A percentile compares a stretch with the other conserved stretches of the same genome.
phyloP scores from a whole-genome alignment of 2,329 filamentous ascomycete genomes.

The Bipolaris zeicola region DNA sequence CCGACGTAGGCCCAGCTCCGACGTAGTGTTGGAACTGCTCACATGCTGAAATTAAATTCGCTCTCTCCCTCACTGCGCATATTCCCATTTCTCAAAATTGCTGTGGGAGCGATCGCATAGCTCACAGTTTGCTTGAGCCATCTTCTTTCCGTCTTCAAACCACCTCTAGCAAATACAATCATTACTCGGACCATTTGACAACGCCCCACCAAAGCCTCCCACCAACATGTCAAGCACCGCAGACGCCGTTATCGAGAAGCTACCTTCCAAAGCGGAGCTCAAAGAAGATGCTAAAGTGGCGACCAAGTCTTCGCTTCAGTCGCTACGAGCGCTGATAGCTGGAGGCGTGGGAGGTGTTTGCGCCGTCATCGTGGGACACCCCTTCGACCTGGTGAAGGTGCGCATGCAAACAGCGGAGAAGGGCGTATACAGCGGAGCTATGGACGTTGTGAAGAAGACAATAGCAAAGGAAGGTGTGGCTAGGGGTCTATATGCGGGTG shows the following conservation, averaged over 20 bases:
- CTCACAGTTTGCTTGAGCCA: background rate
- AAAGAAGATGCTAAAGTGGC: conserved; percentile 59
- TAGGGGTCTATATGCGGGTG: conserved; percentile 90
- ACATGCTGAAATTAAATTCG: conserved; percentile 30
- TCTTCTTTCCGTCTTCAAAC: conserved; percentile 5
- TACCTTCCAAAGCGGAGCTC: conserved; percentile 52
- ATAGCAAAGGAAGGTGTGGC: conserved; percentile 82
- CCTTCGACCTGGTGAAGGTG: conserved; percentile 97
- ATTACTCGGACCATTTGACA: background rate
- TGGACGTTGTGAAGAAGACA: conserved; percentile 90
- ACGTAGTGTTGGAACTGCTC: conserved; percentile 35
- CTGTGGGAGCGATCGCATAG: conserved; percentile 2
- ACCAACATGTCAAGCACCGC: conserved; percentile 33
- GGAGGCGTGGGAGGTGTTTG: conserved; percentile 93
- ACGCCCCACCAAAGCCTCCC: conserved; percentile 9
- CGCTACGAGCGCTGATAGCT: conserved; percentile 80
- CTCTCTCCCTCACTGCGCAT: conserved; percentile 17
- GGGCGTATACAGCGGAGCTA: conserved; percentile 85
- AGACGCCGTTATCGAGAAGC: conserved; percentile 35
- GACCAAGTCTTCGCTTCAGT: conserved; percentile 62
- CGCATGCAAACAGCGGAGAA: conserved; percentile 94
- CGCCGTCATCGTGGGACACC: conserved; percentile 90
- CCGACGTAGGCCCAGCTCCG: conserved; percentile 33
- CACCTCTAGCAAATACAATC: conserved; percentile 11
- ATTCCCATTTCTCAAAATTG: conserved; percentile 9